Evolutionary conservation across 2,329 filamentous ascomycete genomes (phyloP), one percentile per base, ranked within the genome.

Genomic region (Hymenoscyphus linearis): DNA sequence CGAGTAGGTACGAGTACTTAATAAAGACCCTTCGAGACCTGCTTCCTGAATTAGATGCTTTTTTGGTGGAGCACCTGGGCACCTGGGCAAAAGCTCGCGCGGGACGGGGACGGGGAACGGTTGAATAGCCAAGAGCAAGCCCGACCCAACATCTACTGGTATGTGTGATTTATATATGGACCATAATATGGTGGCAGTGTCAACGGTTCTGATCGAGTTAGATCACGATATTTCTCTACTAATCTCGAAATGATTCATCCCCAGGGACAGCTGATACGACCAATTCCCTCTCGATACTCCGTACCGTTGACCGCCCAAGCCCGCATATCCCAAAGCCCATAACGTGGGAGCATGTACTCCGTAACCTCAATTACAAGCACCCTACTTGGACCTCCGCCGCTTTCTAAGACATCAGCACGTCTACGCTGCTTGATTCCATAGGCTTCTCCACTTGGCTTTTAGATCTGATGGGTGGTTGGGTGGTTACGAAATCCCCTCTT

Each of bases 381-480:
- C 40, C 22, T 10, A 9, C n/a, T 47, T n/a, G 40, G n/a, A 22
- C 40, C 18, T 12, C 18, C 18, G n/a, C 40, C 40, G 40, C n/a
- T 53, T 34, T 25, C 50, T 61, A 53, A 65, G 63, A 61, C 63
- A 65, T 59, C 63, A 65, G 63, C 63, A 47, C 16, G 57, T 52
- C 37, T 22, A 40, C 35, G 18, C 37, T 57, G 36, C 27, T 52
- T 58, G 56, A 60, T 65, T 61, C 61, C 61, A 61, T 65, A 65
- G 63, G 59, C 63, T 47, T 22, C 18, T 26, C 18, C 18, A 18
- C 16, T 16, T 27, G 34, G 18, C n/a, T 34, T 44, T 26, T 55
- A 18, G n/a, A 37, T n/a, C n/a, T n/a, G n/a, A n/a, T 47, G 37
- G 31, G 13, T 14, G 36, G 26, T 44, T 58, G 40, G 40, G 37